Conservation (phyloP, 2,329 filamentous ascomycete species). For the Scedosporium minutisporum region DNA sequence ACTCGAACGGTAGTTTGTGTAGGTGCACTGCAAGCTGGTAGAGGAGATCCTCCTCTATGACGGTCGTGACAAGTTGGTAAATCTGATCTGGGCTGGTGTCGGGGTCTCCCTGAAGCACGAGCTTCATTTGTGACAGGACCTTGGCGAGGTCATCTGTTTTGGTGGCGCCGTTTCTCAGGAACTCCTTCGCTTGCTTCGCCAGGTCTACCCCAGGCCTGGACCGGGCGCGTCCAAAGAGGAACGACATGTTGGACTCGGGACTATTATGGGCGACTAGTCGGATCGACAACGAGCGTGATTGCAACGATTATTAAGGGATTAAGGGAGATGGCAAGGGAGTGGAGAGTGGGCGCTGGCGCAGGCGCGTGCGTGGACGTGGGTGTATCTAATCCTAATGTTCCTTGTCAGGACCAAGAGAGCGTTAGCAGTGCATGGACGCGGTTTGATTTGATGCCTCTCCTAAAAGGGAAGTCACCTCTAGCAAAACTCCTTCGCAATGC, state of each 20-base stretch:
- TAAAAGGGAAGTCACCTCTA: too few relatives aligned
- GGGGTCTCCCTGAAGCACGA: constrained; percentile 82
- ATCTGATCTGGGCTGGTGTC: constrained; percentile 84
- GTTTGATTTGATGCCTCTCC: too few relatives aligned
- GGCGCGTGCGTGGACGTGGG: too few relatives aligned
- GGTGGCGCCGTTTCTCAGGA: constrained; percentile 7
- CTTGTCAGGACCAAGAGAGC: too few relatives aligned
- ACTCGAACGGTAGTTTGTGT: constrained; percentile 83
- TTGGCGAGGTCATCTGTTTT: constrained; percentile 83
- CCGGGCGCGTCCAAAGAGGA: constrained; percentile 44
- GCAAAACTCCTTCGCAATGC: too few relatives aligned
- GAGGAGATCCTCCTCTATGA: constrained; percentile 84
- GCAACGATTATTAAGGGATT: too few relatives aligned
- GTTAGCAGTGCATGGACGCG: too few relatives aligned
- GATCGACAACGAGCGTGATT: too few relatives aligned
- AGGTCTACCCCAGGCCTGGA: constrained; percentile 43
- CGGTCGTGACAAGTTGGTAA: constrained; percentile 70
- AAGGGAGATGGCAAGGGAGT: too few relatives aligned
- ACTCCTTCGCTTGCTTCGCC: constrained; percentile 37
- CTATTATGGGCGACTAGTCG: neutral
- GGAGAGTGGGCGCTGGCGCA: too few relatives aligned
- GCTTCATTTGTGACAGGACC: constrained; percentile 82
- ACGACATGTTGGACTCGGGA: constrained; percentile 32
- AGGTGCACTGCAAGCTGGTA: constrained; percentile 75
- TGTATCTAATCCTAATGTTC: too few relatives aligned